phyloP scores from a whole-genome alignment of 352 stramenopile genomes.

The Phytopythium sindhum region DNA sequence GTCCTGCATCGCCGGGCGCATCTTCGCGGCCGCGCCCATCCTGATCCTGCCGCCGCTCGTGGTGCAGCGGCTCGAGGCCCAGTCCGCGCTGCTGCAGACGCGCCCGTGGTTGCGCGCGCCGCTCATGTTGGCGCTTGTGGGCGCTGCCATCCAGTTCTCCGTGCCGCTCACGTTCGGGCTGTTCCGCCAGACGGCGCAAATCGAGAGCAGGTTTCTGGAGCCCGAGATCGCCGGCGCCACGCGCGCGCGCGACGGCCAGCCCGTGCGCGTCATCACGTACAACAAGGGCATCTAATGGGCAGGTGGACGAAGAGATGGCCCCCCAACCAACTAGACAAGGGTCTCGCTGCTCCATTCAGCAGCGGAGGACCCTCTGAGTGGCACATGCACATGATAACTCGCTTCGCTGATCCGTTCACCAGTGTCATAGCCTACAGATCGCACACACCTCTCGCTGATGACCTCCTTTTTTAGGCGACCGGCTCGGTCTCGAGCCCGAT shows the following conservation, averaged over 20 bases:
- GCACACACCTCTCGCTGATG: too few species aligned
- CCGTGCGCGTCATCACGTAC: slow-evolving; percentile 69
- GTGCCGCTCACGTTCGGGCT: slow-evolving; percentile 84
- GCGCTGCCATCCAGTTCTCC: slow-evolving; percentile 77
- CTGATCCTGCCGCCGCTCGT: slow-evolving; percentile 68
- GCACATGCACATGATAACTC: too few species aligned
- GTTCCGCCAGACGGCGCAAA: slow-evolving; percentile 78
- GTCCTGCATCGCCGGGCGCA: slow-evolving; percentile 71
- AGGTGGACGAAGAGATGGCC: too few species aligned
- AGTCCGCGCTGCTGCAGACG: slow-evolving; percentile 29
- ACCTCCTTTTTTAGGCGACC: too few species aligned
- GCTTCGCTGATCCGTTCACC: too few species aligned
- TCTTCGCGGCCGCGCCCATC: slow-evolving; percentile 81
- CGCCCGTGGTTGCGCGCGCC: slow-evolving; percentile 64
- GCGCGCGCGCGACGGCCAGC: slow-evolving; percentile 40
- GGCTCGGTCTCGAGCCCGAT: too few species aligned
- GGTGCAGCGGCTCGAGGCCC: slow-evolving; percentile 50
- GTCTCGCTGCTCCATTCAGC: too few species aligned
- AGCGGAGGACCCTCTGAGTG: too few species aligned
- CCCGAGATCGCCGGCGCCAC: slow-evolving; percentile 40
- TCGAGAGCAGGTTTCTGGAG: slow-evolving; percentile 62
- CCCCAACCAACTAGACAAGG: too few species aligned
- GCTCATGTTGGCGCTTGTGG: slow-evolving; percentile 63
- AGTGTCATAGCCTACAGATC: too few species aligned
- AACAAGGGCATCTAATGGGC: slow-evolving; percentile 67